These are phyloP conservation scores for Dipteronia dyeriana DNA, from an alignment of 345 rosid species.

Conservation along the genomic window DNA sequence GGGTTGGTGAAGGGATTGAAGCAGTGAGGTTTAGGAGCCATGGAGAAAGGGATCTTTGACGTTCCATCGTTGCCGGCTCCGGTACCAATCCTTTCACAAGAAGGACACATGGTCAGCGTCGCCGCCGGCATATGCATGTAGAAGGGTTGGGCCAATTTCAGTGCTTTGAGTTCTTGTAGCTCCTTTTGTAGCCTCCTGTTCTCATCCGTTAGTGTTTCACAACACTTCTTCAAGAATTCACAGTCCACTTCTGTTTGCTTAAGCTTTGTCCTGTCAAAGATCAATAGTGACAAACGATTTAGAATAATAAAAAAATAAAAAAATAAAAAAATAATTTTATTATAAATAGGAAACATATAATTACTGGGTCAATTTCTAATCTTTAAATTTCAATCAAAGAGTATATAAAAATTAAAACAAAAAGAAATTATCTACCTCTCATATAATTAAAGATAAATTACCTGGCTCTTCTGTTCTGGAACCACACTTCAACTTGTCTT, in stretches of 20 bases:
- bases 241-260: constrained; percentile 99
- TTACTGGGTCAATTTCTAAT: too few relatives aligned
- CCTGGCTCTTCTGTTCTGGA: constrained; percentile 99
- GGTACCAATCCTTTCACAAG: constrained; percentile 66
- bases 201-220: constrained; percentile 88
- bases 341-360: too few relatives aligned
- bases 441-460: constrained; percentile 12
- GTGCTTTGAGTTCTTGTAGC: constrained; percentile 71
- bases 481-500: constrained; percentile 99
- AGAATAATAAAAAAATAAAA: background rate
- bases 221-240: constrained; percentile 85
- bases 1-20: constrained; percentile 72
- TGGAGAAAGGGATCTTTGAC: constrained; percentile 47
- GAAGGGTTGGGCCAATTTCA: constrained; percentile 56
- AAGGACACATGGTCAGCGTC: constrained; percentile 74
- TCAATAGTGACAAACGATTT: background rate
- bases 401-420: too few relatives aligned
- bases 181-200: constrained; percentile 95
- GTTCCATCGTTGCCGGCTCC: constrained; percentile 41
- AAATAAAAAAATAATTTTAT: background rate
- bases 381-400: too few relatives aligned
- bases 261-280: constrained; percentile 73
- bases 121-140: constrained; percentile 87
- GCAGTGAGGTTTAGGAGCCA: constrained; percentile 63
- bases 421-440: too few relatives aligned